Evolutionary conservation across 176 grass and related monocot genomes (phyloP).

Genomic region (Poa annua): DNA sequence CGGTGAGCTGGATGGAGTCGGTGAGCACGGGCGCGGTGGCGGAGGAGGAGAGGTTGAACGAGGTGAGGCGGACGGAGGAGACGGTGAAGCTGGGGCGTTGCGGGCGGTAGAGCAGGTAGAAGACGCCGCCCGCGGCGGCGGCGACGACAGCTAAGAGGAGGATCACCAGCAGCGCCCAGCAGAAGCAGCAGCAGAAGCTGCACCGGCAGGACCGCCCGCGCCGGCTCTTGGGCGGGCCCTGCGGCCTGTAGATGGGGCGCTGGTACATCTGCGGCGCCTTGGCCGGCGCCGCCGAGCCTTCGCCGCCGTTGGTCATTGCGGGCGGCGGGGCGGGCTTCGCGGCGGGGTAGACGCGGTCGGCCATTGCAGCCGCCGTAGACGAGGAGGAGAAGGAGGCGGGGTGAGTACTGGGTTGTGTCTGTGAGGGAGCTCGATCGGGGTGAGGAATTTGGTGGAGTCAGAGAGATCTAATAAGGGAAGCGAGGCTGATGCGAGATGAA

Average conservation of each 20-base stretch:
- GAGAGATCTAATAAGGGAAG: conserved; percentile 46
- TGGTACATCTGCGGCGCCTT: conserved; percentile 76
- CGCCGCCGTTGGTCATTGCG: conserved; percentile 16
- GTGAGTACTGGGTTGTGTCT: background rate
- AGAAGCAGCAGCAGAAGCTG: conserved; percentile 69
- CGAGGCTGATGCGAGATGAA: conserved; percentile 26
- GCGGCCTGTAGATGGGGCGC: conserved; percentile 73
- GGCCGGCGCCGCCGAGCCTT: conserved; percentile 34
- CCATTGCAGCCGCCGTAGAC: conserved; percentile 50
- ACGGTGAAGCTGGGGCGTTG: conserved; percentile 78
- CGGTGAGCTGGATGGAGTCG: conserved; percentile 56
- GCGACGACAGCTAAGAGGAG: conserved; percentile 61
- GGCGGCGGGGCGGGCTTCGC: conserved; percentile 73
- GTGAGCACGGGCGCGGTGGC: conserved; percentile 55
- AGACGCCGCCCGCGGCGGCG: conserved; percentile 58
- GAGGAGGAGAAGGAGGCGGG: background rate
- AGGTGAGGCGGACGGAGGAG: conserved; percentile 54
- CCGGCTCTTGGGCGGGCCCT: conserved; percentile 34
- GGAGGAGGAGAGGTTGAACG: conserved; percentile 62
- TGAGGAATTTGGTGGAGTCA: conserved; percentile 16
- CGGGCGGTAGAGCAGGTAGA: conserved; percentile 91
- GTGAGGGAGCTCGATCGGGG: background rate
- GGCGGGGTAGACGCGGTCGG: conserved; percentile 75
- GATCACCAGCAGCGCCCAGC: conserved; percentile 62
- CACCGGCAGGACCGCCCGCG: conserved; percentile 61